Base-by-base conservation (phyloP, 2,329 filamentous ascomycete species). In the Xylariales sp. region DNA sequence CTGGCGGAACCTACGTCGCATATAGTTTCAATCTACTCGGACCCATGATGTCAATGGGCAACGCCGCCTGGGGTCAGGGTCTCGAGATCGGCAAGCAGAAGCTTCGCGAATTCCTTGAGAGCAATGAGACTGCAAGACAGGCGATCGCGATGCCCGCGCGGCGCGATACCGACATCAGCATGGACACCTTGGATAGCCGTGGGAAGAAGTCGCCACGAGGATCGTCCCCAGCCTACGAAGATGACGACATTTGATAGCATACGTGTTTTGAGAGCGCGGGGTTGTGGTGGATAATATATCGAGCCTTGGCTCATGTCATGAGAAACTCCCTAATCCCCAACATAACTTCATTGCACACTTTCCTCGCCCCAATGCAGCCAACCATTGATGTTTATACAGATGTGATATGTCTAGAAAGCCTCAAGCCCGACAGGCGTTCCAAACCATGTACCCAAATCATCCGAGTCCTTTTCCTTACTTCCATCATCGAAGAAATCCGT, bases 11-110 rank as follows among this genome's bases (percentile, higher is more conserved):
- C 3, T 98, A 97, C 56, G 73, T 96, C 20, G 93, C 90, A 4
- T 96, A 93, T 66, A 90, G 82, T 24, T 82, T 98, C 51, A 97
- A 97, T 61, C 80, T 98, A 12, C 90, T 95, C 69, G 93, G 93
- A 1, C 93, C 93, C 0, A 97, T 98, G 73, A 73, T 94, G 53
- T 89, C 94, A 59, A 96, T 98, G 88, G 79, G 81, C 51, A 93
- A 93, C 53, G 93, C 93, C 11, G 93, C 93, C 4, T 84, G 81
- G 35, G 75, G 76, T 48, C 93, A 98, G 66, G 93, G 87, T 6
- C 57, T 95, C 21, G 88, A 95, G 53, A 88, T 98, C 51, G 87
- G 88, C 59, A 96, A 95, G 71, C 85, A 93, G 69, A 84, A 86
- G 54, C 77, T 97, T 34, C 80, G 91, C 18, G 88, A 95, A 22